Conservation (phyloP, 176 grass and related monocot species). For the Eragrostis nindensis region DNA sequence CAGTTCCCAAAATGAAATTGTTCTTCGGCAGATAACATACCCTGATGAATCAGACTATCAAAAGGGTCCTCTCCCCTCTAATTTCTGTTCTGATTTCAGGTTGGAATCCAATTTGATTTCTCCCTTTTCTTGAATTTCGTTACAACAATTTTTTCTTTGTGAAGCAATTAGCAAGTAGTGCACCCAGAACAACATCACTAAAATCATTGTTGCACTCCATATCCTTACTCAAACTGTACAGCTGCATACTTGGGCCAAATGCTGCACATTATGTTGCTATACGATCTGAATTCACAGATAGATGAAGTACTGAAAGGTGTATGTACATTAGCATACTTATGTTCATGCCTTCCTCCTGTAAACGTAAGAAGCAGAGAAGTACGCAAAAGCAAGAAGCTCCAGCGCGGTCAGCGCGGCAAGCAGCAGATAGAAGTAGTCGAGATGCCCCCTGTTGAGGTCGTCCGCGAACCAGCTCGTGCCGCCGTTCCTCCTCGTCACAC, state of each 20-base stretch:
- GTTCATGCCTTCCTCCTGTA: slow-evolving; percentile 43
- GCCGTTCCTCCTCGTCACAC: slow-evolving; percentile 28
- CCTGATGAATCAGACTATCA: not conserved
- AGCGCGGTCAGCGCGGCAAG: slow-evolving; percentile 45
- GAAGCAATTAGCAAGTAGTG: not conserved
- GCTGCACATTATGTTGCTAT: not conserved
- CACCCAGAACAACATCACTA: not conserved
- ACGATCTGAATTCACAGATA: no score
- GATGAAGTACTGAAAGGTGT: not conserved
- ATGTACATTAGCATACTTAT: not conserved
- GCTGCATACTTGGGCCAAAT: not conserved
- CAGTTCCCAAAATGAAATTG: no score
- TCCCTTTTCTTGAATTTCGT: not conserved
- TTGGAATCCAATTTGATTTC: not conserved
- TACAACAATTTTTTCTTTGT: not conserved
- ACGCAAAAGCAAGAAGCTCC: slow-evolving; percentile 44
- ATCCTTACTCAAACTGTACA: not conserved
- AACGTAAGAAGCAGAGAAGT: slow-evolving; percentile 40
- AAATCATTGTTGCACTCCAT: not conserved
- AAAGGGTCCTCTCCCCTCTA: not conserved
- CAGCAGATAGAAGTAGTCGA: slow-evolving; percentile 72
- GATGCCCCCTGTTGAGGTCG: slow-evolving; percentile 56
- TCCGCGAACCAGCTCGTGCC: slow-evolving; percentile 60
- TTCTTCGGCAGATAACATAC: not conserved
- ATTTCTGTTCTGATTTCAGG: not conserved